phyloP scores from a whole-genome alignment of 148 eudicot genomes.

The Oxyria digyna region DNA sequence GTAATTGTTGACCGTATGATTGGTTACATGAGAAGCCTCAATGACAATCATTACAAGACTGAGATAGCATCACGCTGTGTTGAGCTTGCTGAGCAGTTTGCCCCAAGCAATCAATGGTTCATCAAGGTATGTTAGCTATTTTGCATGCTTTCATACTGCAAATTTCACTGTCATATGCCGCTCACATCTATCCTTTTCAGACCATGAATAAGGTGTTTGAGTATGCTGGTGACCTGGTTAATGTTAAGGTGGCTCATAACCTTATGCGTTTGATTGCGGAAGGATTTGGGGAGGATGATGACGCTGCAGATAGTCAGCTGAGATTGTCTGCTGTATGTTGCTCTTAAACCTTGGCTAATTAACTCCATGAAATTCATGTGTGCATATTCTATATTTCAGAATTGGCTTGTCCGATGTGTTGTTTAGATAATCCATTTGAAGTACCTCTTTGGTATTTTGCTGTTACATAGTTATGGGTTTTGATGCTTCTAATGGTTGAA shows the following conservation, averaged over 20 bases:
- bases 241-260: conserved; percentile 85
- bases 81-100: conserved; percentile 98
- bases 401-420: not conserved
- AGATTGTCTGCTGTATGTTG: conserved; percentile 91
- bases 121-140: conserved; percentile 48
- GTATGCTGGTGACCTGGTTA: conserved; percentile 98
- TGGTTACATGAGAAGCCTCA: conserved; percentile 85
- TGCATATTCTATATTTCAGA: not conserved
- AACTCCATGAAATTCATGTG: not conserved
- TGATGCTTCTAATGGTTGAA: no score
- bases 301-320: conserved; percentile 78
- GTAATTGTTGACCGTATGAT: conserved; percentile 98
- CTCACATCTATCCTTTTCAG: conserved; percentile 33
- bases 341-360: not conserved
- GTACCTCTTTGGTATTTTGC: no score
- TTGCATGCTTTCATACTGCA: not conserved
- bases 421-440: no score
- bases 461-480: no score
- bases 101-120: conserved; percentile 99
- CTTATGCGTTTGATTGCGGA: conserved; percentile 97
- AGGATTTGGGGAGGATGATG: conserved; percentile 97
- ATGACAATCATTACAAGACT: conserved; percentile 92
- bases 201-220: conserved; percentile 96
- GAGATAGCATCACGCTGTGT: conserved; percentile 97
- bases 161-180: not conserved